Evolutionary conservation across 2,329 filamentous ascomycete species (phyloP), one percentile per base, ranked within the genome.

Genomic region (Ophiostoma novo-ulmi): DNA sequence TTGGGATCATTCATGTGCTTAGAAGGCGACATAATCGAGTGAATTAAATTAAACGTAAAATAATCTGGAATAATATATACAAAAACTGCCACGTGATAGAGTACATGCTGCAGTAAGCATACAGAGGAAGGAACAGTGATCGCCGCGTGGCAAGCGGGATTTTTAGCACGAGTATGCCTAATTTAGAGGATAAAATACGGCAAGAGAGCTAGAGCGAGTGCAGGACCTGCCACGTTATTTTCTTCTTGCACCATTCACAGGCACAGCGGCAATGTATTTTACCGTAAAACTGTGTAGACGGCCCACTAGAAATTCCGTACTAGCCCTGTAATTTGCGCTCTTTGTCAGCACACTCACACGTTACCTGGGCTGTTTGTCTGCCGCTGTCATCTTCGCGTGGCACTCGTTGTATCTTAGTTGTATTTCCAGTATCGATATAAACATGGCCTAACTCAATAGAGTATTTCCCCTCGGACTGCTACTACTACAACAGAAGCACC

Each of bases 211-310:
- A 31, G 31, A 31, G 31, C 31, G 31, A 31, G 31, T 31, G 31
- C n/a, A n/a, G 52, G 52, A 58, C 7, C 52, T 58, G 52, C 52
- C 52, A 58, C 52, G 52, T 58, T 58, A 58, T 58, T 58, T 26
- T 48, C 26, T 58, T 31, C 31, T 31, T 31, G 31, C 52, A 26
- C n/a, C 8, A 22, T 8, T 22, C n/a, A 31, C 26, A 22, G 13
- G 13, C 22, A 7, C 17, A n/a, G 20, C 7, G 14, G 6, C 10
- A 55, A 22, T 41, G 39, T 14, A n/a, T n/a, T n/a, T n/a, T n/a
- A 55, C 48, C 17, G 48, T 22, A 55, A 55, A 22, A 44, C 14
- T 17, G 14, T 20, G 17, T 1, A n/a, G 44, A 48, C 44, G 44
- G 17, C 52, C 52, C 52, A 26, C 52, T 26, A 26, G 11, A 26